phyloP scores from a whole-genome alignment of 2,329 filamentous ascomycete species.

The Nemania sp. region DNA sequence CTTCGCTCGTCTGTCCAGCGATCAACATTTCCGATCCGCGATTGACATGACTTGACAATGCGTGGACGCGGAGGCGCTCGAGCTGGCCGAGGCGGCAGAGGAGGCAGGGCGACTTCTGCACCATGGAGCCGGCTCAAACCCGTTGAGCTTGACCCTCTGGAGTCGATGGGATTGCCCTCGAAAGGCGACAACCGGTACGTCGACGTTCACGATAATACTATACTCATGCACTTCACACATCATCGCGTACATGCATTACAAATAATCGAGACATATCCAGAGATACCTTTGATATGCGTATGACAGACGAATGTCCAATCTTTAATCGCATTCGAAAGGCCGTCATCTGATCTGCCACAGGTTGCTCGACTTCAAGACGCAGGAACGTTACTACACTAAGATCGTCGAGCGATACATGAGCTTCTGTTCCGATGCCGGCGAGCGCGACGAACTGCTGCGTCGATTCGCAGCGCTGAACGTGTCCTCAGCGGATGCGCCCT shows the following conservation, averaged over 20 bases:
- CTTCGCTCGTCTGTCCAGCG: background rate
- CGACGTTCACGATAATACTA: too few relatives aligned
- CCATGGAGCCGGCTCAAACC: slow-evolving; percentile 75
- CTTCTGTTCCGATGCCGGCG: slow-evolving; percentile 77
- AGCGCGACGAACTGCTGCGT: slow-evolving; percentile 71
- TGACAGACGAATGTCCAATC: background rate
- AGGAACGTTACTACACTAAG: slow-evolving; percentile 83
- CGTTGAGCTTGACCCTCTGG: slow-evolving; percentile 73
- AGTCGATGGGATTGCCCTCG: slow-evolving; percentile 81
- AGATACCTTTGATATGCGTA: background rate
- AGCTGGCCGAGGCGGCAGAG: slow-evolving; percentile 32
- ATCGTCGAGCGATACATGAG: slow-evolving; percentile 88
- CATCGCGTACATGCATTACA: background rate
- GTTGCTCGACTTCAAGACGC: slow-evolving; percentile 72
- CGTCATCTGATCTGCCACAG: slow-evolving; percentile 49
- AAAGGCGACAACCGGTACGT: slow-evolving; percentile 83
- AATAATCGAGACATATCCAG: background rate
- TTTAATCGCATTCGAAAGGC: background rate
- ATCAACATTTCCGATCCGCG: background rate
- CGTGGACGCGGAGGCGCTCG: slow-evolving; percentile 39
- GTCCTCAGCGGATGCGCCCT: slow-evolving; percentile 32
- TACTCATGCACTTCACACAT: too few relatives aligned
- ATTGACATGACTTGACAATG: slow-evolving; percentile 41
- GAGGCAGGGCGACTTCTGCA: slow-evolving; percentile 50
- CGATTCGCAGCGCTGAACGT: slow-evolving; percentile 70